Evolutionary conservation across 345 rosid genomes (phyloP), one percentile per base, ranked within the genome.

Genomic region (Lumnitzera littorea): DNA sequence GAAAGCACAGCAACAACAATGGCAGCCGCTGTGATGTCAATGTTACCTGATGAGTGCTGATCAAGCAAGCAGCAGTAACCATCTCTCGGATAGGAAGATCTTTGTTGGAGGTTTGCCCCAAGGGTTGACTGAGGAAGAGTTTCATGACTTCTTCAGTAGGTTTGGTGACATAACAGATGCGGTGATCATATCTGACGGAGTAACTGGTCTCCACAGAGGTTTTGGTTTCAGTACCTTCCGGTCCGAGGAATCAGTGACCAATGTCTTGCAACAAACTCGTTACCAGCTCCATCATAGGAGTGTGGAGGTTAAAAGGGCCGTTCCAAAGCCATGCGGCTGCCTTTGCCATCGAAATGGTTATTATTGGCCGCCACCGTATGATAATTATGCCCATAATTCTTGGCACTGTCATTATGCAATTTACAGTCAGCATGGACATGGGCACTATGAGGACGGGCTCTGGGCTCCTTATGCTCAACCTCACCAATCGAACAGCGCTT

Each of bases 1-100:
- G 20, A 70, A 62, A 63, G 64, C 71, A 53, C 83, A 79, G 57
- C 83, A 75, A 10, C 17, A 60, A 31, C 82, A 70, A 5, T 25
- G 48, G 47, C 84, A 73, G 11, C 56, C 62, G 25, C 70, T 69
- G 1, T 72, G 10, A 0, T 36, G 11, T 9, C 43, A 36, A 36
- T 36, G 43, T 36, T 9, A 36, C 43, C 20, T 20, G 20, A 5
- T 36, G 43, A 7, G 7, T 36, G 43, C 43, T 36, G 43, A 36
- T 36, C 43, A 36, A 4, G 2, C 7, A 36, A 50, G 23, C 15
- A 24, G 50, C 25, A 53, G 46, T 9, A 23, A 11, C 50, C 10
- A 20, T 43, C 48, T 58, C 24, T 46, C 52, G 31, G 47, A 31
- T 11, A 70, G 46, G 29, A 71, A 57, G 62, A 65, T 71, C 20